Conservation (phyloP, 2,329 filamentous ascomycete species). For the Colletotrichum tropicicola region DNA sequence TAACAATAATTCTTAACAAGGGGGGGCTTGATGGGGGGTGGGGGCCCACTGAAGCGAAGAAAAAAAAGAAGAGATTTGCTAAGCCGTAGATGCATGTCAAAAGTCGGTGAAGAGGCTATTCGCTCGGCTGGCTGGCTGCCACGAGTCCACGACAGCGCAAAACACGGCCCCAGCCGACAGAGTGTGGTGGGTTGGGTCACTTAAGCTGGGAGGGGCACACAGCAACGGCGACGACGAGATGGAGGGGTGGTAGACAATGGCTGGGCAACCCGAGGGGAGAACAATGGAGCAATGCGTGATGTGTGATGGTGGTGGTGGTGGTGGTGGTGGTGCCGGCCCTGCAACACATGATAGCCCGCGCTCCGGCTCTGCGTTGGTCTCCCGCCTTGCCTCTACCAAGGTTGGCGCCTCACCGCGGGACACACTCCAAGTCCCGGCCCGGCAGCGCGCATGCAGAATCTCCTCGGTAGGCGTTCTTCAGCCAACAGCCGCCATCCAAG, state of each 20-base stretch:
- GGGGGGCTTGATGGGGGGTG: background rate
- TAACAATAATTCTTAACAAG: background rate
- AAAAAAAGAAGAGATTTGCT: background rate
- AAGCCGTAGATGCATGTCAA: slow-evolving; percentile 14
- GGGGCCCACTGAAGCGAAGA: background rate
- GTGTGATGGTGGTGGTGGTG: no score
- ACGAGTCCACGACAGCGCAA: slow-evolving; percentile 25
- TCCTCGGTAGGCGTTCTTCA: no score
- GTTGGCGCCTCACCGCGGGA: no score
- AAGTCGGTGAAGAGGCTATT: slow-evolving; percentile 27
- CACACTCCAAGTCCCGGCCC: no score
- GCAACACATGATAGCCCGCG: no score
- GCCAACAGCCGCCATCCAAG: no score
- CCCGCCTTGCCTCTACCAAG: no score
- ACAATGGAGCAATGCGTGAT: no score
- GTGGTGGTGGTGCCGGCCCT: no score
- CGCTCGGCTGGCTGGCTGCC: slow-evolving; percentile 24
- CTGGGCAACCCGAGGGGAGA: background rate
- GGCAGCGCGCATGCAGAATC: no score
- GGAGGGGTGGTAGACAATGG: background rate
- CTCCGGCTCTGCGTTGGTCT: no score
- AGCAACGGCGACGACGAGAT: background rate
- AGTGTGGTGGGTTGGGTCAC: background rate
- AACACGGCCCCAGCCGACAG: background rate
- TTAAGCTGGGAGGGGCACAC: background rate